A percentile compares a stretch with the other conserved stretches of the same genome.
These are phyloP conservation scores for Fusarium sp. DNA, from an alignment of 2,329 filamentous ascomycete species.

Conservation along the genomic window DNA sequence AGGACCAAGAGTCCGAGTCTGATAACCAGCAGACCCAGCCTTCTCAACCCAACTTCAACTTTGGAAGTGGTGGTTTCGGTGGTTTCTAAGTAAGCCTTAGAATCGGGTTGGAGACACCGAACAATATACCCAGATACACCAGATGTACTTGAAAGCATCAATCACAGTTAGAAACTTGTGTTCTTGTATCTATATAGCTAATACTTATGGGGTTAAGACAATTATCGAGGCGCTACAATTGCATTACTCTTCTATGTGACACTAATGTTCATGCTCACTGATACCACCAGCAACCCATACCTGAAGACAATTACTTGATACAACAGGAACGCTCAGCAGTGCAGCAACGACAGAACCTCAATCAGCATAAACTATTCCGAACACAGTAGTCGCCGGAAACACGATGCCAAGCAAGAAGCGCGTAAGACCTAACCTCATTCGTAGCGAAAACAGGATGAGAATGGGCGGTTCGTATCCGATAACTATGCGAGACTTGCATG, in stretches of 20 bases:
- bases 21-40: neutral
- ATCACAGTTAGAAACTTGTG: neutral
- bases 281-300: accelerated
- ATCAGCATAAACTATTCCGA: neutral
- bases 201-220: neutral
- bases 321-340: too few relatives aligned
- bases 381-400: neutral
- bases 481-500: neutral
- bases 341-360: neutral
- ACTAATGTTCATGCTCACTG: neutral
- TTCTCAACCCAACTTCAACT: neutral
- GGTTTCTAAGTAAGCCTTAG: neutral
- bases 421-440: neutral
- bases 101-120: accelerated
- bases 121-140: too few relatives aligned
- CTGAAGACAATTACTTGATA: neutral
- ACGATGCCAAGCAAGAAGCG: neutral
- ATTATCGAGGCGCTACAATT: neutral
- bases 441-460: neutral
- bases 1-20: neutral
- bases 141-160: neutral
- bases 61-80: neutral
- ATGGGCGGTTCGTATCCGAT: neutral
- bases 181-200: constrained; percentile 1
- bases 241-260: neutral